phyloP scores from a whole-genome alignment of 371 early-diverging fungal genomes.

The Mucor circinelloides region DNA sequence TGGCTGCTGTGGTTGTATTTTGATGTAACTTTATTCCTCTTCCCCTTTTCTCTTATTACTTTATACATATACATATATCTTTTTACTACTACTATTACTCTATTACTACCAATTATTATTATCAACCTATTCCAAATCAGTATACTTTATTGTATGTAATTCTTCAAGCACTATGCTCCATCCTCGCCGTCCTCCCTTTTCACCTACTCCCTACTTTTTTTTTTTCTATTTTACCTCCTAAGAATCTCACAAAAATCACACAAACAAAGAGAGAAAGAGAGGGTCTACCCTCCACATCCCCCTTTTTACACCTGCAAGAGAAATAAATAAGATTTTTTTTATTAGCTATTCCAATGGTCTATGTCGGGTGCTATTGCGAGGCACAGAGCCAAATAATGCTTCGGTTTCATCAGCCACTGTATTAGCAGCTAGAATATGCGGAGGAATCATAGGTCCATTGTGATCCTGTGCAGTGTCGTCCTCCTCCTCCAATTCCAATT shows the following conservation, averaged over 20 bases:
- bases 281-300: too few relatives aligned
- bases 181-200: neutral
- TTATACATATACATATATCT: neutral
- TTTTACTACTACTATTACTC: neutral
- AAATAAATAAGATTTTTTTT: neutral
- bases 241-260: neutral
- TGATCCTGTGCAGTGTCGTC: conserved; percentile 19
- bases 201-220: neutral
- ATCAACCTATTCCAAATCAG: neutral
- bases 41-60: neutral
- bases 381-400: conserved; percentile 44
- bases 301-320: neutral
- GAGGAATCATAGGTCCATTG: conserved; percentile 42
- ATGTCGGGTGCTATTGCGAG: conserved; percentile 30
- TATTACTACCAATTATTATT: neutral
- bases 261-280: neutral
- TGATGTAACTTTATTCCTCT: conserved; percentile 22
- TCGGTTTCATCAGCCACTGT: conserved; percentile 40
- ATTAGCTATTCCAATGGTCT: conserved; percentile 21
- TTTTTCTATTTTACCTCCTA: neutral
- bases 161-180: neutral
- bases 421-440: conserved; percentile 38
- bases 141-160: conserved; percentile 4
- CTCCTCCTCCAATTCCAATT: neutral
- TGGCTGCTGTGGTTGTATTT: conserved; percentile 22